phyloP scores from a whole-genome alignment of 345 rosid species.

The Camelina hispida region DNA sequence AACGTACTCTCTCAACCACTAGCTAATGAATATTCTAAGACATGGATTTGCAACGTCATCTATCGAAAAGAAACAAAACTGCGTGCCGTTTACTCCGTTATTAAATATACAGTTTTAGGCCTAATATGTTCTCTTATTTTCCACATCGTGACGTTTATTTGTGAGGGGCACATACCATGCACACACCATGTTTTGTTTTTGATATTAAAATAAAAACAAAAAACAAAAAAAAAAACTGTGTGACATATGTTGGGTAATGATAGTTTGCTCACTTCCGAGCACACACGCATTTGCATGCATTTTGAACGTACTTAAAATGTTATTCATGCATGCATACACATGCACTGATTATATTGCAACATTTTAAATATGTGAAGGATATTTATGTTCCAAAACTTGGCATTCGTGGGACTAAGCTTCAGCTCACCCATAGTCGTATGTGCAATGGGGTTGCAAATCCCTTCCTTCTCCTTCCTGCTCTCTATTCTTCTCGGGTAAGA shows the following conservation, averaged over 20 bases:
- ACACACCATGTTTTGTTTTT: conserved; percentile 32
- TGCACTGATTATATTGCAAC: conserved; percentile 3
- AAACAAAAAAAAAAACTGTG: conserved; percentile 23
- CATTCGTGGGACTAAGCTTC: conserved; percentile 66
- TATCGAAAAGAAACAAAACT: conserved; percentile 8
- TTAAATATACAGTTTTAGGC: conserved; percentile 12
- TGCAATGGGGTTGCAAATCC: conserved; percentile 74
- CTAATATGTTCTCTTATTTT: neutral
- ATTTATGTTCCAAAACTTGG: conserved; percentile 67
- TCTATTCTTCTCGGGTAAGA: conserved; percentile 61
- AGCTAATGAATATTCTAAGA: conserved; percentile 12
- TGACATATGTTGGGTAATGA: neutral
- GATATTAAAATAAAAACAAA: neutral
- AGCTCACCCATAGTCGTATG: conserved; percentile 88
- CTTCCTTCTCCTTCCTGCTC: conserved; percentile 69
- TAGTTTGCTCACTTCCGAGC: neutral
- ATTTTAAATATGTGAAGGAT: conserved; percentile 50
- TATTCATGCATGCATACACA: conserved; percentile 12
- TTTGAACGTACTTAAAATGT: conserved; percentile 14
- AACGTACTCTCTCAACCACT: conserved; percentile 15
- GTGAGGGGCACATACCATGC: conserved; percentile 8
- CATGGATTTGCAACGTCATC: conserved; percentile 18
- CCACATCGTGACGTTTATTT: conserved; percentile 39
- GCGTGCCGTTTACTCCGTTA: conserved; percentile 23
- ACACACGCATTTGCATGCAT: conserved; percentile 24